Conservation (phyloP, 257 asterid genomes). For the Penstemon barbatus region DNA sequence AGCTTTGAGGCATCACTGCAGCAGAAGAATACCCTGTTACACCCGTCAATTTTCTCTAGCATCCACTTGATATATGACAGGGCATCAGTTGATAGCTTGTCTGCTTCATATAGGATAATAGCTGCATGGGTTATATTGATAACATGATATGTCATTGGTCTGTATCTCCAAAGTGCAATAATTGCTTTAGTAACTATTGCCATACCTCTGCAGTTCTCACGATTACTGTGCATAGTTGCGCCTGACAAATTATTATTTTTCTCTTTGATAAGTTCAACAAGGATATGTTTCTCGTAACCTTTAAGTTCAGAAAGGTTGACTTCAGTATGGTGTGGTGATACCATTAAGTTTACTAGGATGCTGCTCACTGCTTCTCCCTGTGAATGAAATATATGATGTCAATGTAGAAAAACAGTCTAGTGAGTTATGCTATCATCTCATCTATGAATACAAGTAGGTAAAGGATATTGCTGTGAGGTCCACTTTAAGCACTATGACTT, state of each 20-base stretch:
- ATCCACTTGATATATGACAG: slow-evolving; percentile 73
- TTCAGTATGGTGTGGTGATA: slow-evolving; percentile 64
- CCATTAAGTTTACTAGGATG: slow-evolving; percentile 58
- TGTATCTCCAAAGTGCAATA: slow-evolving; percentile 17
- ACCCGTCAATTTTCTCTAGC: slow-evolving; percentile 65
- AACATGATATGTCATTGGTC: slow-evolving; percentile 27
- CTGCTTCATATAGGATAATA: slow-evolving; percentile 65
- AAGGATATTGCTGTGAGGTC: not conserved
- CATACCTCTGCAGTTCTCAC: slow-evolving; percentile 59
- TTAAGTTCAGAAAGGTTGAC: slow-evolving; percentile 69
- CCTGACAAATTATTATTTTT: slow-evolving; percentile 27
- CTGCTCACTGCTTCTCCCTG: slow-evolving; percentile 86
- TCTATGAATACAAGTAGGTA: slow-evolving; percentile 3
- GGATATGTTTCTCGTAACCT: slow-evolving; percentile 79
- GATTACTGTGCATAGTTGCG: slow-evolving; percentile 26
- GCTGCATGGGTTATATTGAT: slow-evolving; percentile 48
- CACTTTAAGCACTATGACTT: not conserved
- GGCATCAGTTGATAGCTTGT: slow-evolving; percentile 68
- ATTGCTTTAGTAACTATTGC: slow-evolving; percentile 16
- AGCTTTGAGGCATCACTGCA: slow-evolving; percentile 77
- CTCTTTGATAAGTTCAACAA: slow-evolving; percentile 72
- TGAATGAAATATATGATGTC: slow-evolving; percentile 20
- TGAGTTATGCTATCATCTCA: slow-evolving; percentile 21
- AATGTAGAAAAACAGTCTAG: slow-evolving; percentile 11
- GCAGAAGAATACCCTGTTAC: slow-evolving; percentile 72